Evolutionary conservation across 805 yeast species (phyloP).

Genomic region (Wickerhamiella cacticola): DNA sequence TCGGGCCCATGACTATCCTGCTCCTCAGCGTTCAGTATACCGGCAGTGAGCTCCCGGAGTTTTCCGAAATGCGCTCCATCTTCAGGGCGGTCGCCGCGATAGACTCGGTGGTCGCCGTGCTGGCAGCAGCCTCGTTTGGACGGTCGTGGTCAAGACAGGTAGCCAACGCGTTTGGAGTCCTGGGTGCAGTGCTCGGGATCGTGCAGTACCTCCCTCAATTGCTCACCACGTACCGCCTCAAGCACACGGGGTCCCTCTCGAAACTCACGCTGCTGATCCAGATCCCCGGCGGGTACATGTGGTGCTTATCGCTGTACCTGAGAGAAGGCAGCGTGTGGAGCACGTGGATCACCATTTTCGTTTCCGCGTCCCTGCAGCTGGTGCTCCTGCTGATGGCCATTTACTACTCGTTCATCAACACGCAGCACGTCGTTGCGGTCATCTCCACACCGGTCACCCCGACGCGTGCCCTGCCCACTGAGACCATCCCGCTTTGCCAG

Average conservation of each 20-base stretch:
- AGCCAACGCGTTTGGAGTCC: conserved; percentile 41
- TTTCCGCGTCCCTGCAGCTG: conserved; percentile 60
- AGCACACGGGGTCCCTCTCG: conserved; percentile 71
- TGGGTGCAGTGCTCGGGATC: conserved; percentile 51
- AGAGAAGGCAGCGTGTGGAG: conserved; percentile 78
- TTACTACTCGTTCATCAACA: conserved; percentile 28
- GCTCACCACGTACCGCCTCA: conserved; percentile 50
- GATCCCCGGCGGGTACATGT: conserved; percentile 78
- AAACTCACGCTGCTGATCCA: conserved; percentile 73
- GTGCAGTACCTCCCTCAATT: conserved; percentile 75
- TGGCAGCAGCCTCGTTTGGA: conserved; percentile 11
- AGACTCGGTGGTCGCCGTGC: conserved; percentile 16
- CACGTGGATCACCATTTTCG: conserved; percentile 68
- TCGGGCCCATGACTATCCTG: conserved; percentile 21
- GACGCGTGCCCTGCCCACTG: neutral
- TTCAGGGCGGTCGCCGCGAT: conserved; percentile 16
- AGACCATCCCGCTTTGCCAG: too few relatives aligned
- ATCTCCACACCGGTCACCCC: conserved; percentile 12
- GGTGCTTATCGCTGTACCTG: conserved; percentile 58
- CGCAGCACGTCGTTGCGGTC: conserved; percentile 9
- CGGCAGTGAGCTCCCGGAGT: conserved; percentile 13
- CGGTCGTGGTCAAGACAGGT: neutral
- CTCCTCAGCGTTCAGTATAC: conserved; percentile 23
- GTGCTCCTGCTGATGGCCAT: conserved; percentile 50
- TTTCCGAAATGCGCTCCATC: conserved; percentile 29